phyloP scores from a whole-genome alignment of 2,329 filamentous ascomycete genomes.

The Coleophoma cylindrospora region DNA sequence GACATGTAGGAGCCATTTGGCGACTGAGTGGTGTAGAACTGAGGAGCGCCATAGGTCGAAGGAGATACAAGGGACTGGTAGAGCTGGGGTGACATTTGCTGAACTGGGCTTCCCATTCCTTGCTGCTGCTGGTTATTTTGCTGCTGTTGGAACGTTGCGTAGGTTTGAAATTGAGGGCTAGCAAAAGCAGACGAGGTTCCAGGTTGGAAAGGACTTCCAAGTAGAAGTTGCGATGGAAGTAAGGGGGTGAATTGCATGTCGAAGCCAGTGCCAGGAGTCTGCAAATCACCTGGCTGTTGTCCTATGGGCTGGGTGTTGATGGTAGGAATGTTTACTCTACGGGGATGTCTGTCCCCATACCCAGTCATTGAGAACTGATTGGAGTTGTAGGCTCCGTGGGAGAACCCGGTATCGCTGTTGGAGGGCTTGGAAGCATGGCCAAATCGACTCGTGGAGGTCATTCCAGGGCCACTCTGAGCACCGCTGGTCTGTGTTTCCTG shows the following conservation, averaged over 20 bases:
- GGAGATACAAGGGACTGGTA: constrained; percentile 86
- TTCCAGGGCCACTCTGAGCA: constrained; percentile 51
- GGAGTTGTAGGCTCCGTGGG: constrained; percentile 85
- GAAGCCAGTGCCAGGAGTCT: constrained; percentile 81
- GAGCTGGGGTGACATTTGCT: constrained; percentile 74
- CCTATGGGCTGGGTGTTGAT: constrained; percentile 79
- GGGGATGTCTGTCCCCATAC: constrained; percentile 82
- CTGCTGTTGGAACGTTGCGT: constrained; percentile 67
- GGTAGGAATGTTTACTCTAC: constrained; percentile 79
- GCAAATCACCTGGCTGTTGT: constrained; percentile 62
- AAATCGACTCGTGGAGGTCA: constrained; percentile 54
- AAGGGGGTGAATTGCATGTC: constrained; percentile 99
- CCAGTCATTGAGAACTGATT: constrained; percentile 68
- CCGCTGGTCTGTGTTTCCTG: constrained; percentile 72
- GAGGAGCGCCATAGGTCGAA: constrained; percentile 73
- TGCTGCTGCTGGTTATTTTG: constrained; percentile 47
- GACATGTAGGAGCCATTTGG: constrained; percentile 69
- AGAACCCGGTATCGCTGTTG: constrained; percentile 83
- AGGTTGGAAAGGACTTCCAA: constrained; percentile 95
- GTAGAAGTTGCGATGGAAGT: constrained; percentile 86
- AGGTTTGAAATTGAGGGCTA: constrained; percentile 86
- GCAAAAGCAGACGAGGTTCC: constrained; percentile 86
- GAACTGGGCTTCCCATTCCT: constrained; percentile 68
- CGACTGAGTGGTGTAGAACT: constrained; percentile 82
- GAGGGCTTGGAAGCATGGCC: constrained; percentile 76